Base-by-base conservation (phyloP, 805 yeast genomes). In the Saccharomyces jurei region DNA sequence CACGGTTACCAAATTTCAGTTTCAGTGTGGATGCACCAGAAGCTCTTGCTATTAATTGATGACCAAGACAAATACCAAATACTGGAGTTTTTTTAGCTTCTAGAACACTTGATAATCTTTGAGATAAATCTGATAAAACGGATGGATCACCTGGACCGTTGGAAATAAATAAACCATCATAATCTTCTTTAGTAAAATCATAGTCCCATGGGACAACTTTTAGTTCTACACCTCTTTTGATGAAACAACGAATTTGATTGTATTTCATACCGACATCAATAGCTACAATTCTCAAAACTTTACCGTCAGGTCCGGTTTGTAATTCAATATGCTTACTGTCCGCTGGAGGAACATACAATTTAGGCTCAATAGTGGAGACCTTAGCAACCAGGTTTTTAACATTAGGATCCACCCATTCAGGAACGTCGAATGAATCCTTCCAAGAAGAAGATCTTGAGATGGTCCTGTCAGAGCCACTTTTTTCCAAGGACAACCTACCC, bases 111-210 rank as follows among this genome's bases (percentile, higher is more conserved):
- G 77, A 62, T 66, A 94, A 75, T 62, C 80, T 83, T 46, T 74
- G 77, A 36, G 86, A 86, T 56, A 89, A 81, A 22, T 77, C 80
- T 48, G 82, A 71, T 82, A 94, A 79, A 55, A 87, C 89, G 48
- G 94, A 81, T 55, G 99, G 99, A 75, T 94, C 98, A 81, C 99
- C 99, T 29, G 99, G 99, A 77, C 99, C 99, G 74, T 94, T 94
- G 54, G 97, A 91, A 61, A 92, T 77, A 74, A 94, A 94, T 65
- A 94, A 79, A 77, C 99, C 99, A 71, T 94, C 99, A 70, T 86
- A 94, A 58, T 83, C 79, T 72, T 89, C 96, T 51, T 73, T 66
- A 58, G 87, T 76, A 71, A 87, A 85, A 72, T 90, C 96, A 69
- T 90, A 84, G 71, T 94, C 85, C 91, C 92, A 92, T 57, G 99